Base-by-base conservation (phyloP, 1,284 basidiomycete genomes). In the Pholiota adiposa region DNA sequence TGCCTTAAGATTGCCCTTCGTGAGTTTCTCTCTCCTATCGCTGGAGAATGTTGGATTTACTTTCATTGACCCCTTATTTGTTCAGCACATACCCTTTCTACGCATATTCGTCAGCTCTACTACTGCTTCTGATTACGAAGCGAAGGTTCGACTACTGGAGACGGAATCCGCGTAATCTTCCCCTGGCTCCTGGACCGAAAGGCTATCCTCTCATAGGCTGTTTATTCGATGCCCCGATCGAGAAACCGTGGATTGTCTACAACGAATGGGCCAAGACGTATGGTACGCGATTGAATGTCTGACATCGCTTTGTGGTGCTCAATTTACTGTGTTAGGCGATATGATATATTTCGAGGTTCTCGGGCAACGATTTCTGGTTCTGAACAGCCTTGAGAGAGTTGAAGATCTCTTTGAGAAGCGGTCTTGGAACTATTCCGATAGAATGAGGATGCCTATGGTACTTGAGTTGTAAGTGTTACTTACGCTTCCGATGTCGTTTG, bases 381-480 rank as follows among this genome's bases (percentile, higher is more conserved):
- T 82, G 27, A 79, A 77, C 65, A 74, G 73, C 19, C 66, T 72
- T 31, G 67, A 76, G 34, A 75, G 72, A 6, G 75, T 75, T 4
- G 68, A 66, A n/a, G 82, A 82, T 53, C 69, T 84, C n/a, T 73
- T 84, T 51, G 80, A 81, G 36, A 79, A 78, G 63, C 72, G 78
- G 23, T 78, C 79, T 23, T 67, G 71, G 2, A 80, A 77, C 50
- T 83, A 82, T 63, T 80, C 81, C 19, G 79, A 81, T 65, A 76
- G 81, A 56, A 73, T 76, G 9, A 63, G 68, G 16, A 69, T 79
- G 55, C 68, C 76, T 33, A 79, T 81, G 76, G 65, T 73, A 72
- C 56, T 69, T 21, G 65, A 65, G 74, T 73, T 79, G 62, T 67
- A 74, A 72, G 38, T 55, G 23, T 52, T 48, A 18, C 57, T 23